Base-by-base conservation (phyloP, 2,329 filamentous ascomycete species). In the Trichoderma sp. region DNA sequence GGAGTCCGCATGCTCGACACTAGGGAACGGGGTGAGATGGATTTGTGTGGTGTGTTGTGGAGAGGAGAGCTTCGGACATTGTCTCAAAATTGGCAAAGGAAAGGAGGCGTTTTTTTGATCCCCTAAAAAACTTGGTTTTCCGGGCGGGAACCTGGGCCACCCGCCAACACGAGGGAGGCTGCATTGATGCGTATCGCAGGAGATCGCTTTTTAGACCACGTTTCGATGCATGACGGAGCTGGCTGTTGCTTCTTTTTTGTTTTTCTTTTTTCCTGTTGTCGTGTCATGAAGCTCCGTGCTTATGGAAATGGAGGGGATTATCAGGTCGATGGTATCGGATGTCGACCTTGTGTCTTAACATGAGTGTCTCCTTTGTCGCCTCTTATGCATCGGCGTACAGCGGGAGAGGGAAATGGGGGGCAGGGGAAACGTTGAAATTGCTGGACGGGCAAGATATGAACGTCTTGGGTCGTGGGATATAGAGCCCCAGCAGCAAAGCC, bases 221-320 rank as follows among this genome's bases (percentile, higher is more conserved):
- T 86, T 84, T 85, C 83, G 83, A 82, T 87, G 86, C 87, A 88
- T 87, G 85, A 86, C 84, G 84, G 83, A 86, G 83, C 86, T 84
- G 85, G 85, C 85, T 85, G 79, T 78, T 80, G 81, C 79, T 81
- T 82, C 85, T 85, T 85, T 84, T 84, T 85, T 65, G 7, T 77
- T 79, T 80, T 79, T 82, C 85, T 84, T 84, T 84, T 85, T 86
- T 84, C 79, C 82, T 83, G 80, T 77, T 75, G 71, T 75, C 38
- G 78, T 82, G 80, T 80, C 77, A 77, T 78, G 78, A 81, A 77
- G 78, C 76, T 78, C 78, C 79, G 77, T 78, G 75, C 79, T 63
- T 78, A 79, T 78, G 77, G 77, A 79, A 78, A 77, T 80, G 78
- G 77, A 77, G 77, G 78, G 76, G 76, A 79, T 75, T 78, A 76